Evolutionary conservation across 192 early-diverging fungal species (phyloP).

Genomic region (Spinellus fusiger): DNA sequence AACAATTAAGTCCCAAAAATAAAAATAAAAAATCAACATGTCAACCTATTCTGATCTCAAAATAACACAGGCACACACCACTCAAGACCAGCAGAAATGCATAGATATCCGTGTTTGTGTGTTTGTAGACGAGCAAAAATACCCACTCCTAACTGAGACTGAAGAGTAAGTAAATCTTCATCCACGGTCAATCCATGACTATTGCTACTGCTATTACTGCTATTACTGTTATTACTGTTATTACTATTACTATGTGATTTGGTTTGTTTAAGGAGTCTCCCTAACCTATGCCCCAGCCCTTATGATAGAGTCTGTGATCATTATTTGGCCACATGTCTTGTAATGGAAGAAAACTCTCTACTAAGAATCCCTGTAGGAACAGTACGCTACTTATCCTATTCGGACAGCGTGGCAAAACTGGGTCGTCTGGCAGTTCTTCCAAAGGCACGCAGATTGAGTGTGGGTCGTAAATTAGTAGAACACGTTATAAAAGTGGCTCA

Average conservation of each 20-base stretch:
- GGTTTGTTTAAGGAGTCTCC: too few species aligned
- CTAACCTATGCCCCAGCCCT: too few species aligned
- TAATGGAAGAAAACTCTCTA: background rate
- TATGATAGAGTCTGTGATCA: constrained; percentile 7
- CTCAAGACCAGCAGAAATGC: constrained; percentile 1
- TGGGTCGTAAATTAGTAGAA: constrained; percentile 19
- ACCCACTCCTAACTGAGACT: background rate
- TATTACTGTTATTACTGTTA: too few species aligned
- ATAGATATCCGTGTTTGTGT: constrained; percentile 4
- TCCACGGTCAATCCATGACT: too few species aligned
- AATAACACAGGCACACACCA: background rate
- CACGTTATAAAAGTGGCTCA: constrained; percentile 5
- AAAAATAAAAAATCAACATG: too few species aligned
- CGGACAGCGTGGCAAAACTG: constrained; percentile 16
- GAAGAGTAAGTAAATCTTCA: constrained; percentile 9
- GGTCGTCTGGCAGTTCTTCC: constrained; percentile 21
- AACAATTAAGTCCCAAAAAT: too few species aligned
- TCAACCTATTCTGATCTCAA: background rate
- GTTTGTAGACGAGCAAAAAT: constrained; percentile 12
- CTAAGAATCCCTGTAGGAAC: constrained; percentile 21
- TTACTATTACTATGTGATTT: too few species aligned
- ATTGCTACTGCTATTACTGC: too few species aligned
- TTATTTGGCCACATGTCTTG: constrained; percentile 3
- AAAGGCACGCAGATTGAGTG: constrained; percentile 17
- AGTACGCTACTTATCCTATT: constrained; percentile 13